A percentile compares a stretch with the other conserved stretches of the same genome.
Evolutionary conservation across 495 filamentous ascomycete genomes (phyloP).

Genomic region (Neurospora sp.): DNA sequence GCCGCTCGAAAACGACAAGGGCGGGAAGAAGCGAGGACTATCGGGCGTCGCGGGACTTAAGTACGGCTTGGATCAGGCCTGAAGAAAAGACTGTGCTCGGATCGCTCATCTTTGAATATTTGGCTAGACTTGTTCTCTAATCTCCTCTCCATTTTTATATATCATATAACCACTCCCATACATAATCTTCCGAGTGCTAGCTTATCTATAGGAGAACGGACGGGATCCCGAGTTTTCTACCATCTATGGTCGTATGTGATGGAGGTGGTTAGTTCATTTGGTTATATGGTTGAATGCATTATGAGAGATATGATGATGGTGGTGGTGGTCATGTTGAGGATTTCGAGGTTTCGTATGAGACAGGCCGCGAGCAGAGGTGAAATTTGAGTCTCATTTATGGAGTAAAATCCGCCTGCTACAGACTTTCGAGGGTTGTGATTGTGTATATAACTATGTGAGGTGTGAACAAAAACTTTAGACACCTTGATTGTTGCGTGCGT

Average conservation of each 20-base stretch:
- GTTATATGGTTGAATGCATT: neutral
- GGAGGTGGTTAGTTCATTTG: rapidly evolving
- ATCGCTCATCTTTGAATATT: too few species aligned
- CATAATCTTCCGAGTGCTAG: too few species aligned
- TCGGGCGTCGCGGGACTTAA: neutral
- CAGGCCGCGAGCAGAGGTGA: too few species aligned
- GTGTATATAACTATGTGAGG: neutral
- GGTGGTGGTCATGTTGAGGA: neutral
- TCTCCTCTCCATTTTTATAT: too few species aligned
- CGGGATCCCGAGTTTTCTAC: neutral
- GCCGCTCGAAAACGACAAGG: neutral
- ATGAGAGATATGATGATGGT: neutral
- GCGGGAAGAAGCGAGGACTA: neutral
- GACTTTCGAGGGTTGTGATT: neutral
- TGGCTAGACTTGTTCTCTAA: too few species aligned
- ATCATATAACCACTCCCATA: too few species aligned
- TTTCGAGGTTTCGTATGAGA: neutral
- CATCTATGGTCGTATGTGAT: neutral
- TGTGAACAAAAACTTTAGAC: neutral
- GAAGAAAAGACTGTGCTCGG: too few species aligned
- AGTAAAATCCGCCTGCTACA: neutral
- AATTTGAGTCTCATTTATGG: neutral
- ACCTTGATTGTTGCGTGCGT: neutral
- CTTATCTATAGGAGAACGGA: neutral
- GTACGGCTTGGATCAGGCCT: too few species aligned